Conservation (phyloP, 192 early-diverging fungal species). For the Coemansia sp. region DNA sequence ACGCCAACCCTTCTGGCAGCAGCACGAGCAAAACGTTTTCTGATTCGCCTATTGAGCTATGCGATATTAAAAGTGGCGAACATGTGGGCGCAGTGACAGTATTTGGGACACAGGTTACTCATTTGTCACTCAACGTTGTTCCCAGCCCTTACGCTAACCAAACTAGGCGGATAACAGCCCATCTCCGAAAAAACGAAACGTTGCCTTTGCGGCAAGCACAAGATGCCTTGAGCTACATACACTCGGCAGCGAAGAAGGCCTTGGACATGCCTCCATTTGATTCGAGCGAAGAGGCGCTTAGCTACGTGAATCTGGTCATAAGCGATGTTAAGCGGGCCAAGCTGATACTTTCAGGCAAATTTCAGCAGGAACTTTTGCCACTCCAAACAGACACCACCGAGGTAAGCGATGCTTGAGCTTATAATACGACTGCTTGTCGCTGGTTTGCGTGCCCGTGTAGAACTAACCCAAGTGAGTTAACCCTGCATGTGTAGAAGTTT, state of each 20-base stretch:
- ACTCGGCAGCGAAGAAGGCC: slow-evolving; percentile 12
- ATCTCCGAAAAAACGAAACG: slow-evolving; percentile 36
- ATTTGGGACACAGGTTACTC: slow-evolving; percentile 17
- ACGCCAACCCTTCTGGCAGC: not conserved
- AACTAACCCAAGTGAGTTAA: too few species aligned
- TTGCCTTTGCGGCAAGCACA: slow-evolving; percentile 26
- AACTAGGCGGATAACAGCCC: slow-evolving; percentile 11
- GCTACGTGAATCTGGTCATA: slow-evolving; percentile 8
- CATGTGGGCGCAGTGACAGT: slow-evolving; percentile 23
- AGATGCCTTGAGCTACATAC: slow-evolving; percentile 28
- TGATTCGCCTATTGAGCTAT: not conserved
- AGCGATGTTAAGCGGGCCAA: slow-evolving; percentile 13
- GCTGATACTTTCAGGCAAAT: slow-evolving; percentile 6
- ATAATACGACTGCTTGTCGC: too few species aligned
- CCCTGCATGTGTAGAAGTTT: slow-evolving; percentile 47
- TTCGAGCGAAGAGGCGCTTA: slow-evolving; percentile 13
- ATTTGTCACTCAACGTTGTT: slow-evolving; percentile 32
- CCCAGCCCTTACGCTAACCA: slow-evolving; percentile 14
- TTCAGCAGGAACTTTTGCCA: slow-evolving; percentile 26
- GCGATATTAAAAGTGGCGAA: slow-evolving; percentile 2
- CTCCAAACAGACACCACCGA: slow-evolving; percentile 19
- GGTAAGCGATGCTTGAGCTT: too few species aligned
- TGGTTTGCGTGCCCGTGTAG: too few species aligned
- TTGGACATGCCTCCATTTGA: not conserved
- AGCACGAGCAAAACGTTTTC: not conserved